A percentile compares a stretch with the other conserved stretches of the same genome.
phyloP scores from a whole-genome alignment of 2,329 filamentous ascomycete genomes.

The Hymenoscyphus salicellus region DNA sequence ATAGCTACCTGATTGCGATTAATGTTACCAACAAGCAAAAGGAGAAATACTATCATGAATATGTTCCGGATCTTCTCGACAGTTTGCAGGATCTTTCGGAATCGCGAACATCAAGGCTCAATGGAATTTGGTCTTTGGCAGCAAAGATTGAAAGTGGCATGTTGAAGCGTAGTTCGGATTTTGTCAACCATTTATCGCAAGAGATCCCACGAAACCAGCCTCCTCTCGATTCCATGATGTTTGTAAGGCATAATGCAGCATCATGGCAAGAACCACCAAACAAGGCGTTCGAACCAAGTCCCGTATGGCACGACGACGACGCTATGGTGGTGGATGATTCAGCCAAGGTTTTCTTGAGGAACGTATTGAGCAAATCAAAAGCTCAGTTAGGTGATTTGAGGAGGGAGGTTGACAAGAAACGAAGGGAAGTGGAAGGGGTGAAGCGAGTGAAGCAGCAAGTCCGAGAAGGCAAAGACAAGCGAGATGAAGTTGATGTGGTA shows the following conservation, averaged over 20 bases:
- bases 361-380: slow-evolving; percentile 89
- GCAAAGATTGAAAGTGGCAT: slow-evolving; percentile 77
- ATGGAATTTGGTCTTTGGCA: slow-evolving; percentile 79
- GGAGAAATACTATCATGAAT: slow-evolving; percentile 95
- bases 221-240: slow-evolving; percentile 94
- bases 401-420: slow-evolving; percentile 80
- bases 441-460: slow-evolving; percentile 73
- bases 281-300: slow-evolving; percentile 87
- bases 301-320: slow-evolving; percentile 94
- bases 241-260: slow-evolving; percentile 84
- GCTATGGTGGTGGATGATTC: slow-evolving; percentile 80
- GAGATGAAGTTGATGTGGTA: slow-evolving; percentile 84
- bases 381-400: slow-evolving; percentile 74
- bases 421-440: slow-evolving; percentile 75
- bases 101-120: slow-evolving; percentile 79
- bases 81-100: slow-evolving; percentile 92
- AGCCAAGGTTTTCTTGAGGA: slow-evolving; percentile 86
- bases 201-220: slow-evolving; percentile 89
- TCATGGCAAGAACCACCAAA: slow-evolving; percentile 80
- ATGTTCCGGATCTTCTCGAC: slow-evolving; percentile 89
- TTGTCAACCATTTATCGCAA: slow-evolving; percentile 68
- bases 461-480: slow-evolving; percentile 78
- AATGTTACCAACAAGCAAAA: slow-evolving; percentile 98
- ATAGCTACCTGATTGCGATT: slow-evolving; percentile 94
- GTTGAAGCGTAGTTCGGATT: slow-evolving; percentile 67